phyloP scores from a whole-genome alignment of 345 rosid genomes.

The Combretum micranthum region DNA sequence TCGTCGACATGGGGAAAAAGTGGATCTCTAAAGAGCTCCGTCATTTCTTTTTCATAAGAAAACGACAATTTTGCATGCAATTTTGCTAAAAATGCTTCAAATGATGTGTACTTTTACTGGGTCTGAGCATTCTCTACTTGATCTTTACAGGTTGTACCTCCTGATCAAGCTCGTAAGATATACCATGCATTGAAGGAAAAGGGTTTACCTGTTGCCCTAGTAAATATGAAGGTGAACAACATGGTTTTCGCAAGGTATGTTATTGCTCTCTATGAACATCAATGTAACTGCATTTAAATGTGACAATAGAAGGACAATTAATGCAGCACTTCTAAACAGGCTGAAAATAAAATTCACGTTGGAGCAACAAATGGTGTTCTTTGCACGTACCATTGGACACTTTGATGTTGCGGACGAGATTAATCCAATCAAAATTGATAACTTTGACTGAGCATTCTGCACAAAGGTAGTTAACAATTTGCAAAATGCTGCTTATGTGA shows the following conservation, averaged over 20 bases:
- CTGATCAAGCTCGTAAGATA: conserved; percentile 84
- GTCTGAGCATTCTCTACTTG: neutral
- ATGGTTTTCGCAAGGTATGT: conserved; percentile 89
- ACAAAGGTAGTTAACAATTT: neutral
- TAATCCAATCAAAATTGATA: conserved; percentile 61
- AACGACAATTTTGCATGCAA: no score
- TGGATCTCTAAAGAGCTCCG: no score
- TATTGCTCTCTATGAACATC: neutral
- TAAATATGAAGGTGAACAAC: conserved; percentile 94
- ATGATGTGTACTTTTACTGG: neutral
- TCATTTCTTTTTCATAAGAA: no score
- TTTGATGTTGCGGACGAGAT: conserved; percentile 75
- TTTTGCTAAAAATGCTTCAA: no score
- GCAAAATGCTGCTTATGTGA: no score
- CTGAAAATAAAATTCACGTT: conserved; percentile 85
- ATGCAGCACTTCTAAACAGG: conserved; percentile 30
- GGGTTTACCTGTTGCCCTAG: conserved; percentile 88
- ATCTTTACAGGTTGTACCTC: conserved; percentile 70
- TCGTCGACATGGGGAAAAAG: no score
- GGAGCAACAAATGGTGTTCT: conserved; percentile 90
- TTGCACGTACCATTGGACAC: conserved; percentile 64
- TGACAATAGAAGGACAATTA: neutral
- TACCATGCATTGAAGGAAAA: conserved; percentile 71
- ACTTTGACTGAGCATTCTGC: conserved; percentile 42
- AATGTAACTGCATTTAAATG: neutral